These are phyloP conservation scores for Paradendryphiella salina DNA, from an alignment of 2,329 filamentous ascomycete species.

Conservation along the genomic window DNA sequence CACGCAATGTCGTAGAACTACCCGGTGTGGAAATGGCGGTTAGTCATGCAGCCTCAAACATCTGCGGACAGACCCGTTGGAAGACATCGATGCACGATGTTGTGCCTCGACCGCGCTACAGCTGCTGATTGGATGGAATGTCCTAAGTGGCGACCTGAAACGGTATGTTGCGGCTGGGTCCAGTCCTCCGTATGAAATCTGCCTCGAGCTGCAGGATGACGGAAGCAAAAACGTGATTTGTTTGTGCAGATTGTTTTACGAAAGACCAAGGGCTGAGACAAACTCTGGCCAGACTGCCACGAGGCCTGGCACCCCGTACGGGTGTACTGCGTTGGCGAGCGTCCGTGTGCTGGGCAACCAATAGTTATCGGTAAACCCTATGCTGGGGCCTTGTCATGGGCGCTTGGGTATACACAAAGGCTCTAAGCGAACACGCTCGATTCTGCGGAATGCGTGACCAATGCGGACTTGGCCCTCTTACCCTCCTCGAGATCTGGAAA, in stretches of 20 bases:
- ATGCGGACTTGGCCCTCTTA: slow-evolving; percentile 7
- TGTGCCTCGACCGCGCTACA: neutral
- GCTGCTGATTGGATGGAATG: slow-evolving; percentile 18
- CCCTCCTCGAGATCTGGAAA: slow-evolving; percentile 7
- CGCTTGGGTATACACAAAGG: slow-evolving; percentile 23
- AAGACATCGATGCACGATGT: neutral
- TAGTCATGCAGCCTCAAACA: neutral
- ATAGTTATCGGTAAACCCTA: slow-evolving; percentile 20
- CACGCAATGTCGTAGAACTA: slow-evolving; percentile 1
- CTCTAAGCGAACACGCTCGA: slow-evolving; percentile 13
- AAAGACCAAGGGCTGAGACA: slow-evolving; percentile 26
- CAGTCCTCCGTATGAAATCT: slow-evolving; percentile 18
- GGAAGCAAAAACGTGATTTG: slow-evolving; percentile 15
- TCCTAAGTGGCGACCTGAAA: slow-evolving; percentile 19
- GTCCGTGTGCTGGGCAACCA: slow-evolving; percentile 23
- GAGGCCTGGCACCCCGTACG: slow-evolving; percentile 25
- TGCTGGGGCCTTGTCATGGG: slow-evolving; percentile 19
- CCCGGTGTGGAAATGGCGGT: neutral
- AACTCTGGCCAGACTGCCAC: slow-evolving; percentile 26
- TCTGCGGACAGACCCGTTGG: neutral
- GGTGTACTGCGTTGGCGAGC: slow-evolving; percentile 13
- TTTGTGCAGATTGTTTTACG: slow-evolving; percentile 21
- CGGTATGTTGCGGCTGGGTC: slow-evolving; percentile 17
- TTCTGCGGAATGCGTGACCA: slow-evolving; percentile 12
- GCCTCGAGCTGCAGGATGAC: slow-evolving; percentile 36